Evolutionary conservation across 2,329 filamentous ascomycete species (phyloP).

Genomic region (Colletotrichum falcatum): DNA sequence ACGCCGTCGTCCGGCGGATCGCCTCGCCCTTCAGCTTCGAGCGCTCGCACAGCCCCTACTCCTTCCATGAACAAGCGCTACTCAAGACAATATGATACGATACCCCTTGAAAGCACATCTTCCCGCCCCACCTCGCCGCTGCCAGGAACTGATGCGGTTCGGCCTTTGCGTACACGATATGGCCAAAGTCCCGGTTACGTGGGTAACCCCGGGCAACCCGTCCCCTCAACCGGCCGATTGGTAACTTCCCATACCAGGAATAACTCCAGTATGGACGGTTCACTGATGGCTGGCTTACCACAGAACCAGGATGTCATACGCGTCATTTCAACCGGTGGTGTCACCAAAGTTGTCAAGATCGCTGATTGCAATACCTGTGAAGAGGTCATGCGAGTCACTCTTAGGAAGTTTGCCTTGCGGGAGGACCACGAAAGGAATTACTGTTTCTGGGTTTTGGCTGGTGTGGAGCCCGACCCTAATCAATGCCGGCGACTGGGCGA

Average conservation of each 20-base stretch:
- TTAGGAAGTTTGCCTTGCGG: slow-evolving; percentile 88
- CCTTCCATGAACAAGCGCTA: slow-evolving; percentile 70
- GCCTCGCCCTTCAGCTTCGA: slow-evolving; percentile 70
- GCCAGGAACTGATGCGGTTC: slow-evolving; percentile 64
- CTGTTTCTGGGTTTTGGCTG: slow-evolving; percentile 94
- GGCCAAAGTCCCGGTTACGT: slow-evolving; percentile 62
- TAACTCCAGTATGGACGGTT: slow-evolving; percentile 86
- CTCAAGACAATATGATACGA: slow-evolving; percentile 69
- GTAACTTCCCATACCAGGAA: slow-evolving; percentile 79
- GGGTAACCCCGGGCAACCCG: slow-evolving; percentile 67
- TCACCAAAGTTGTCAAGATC: slow-evolving; percentile 94
- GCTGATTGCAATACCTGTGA: slow-evolving; percentile 91
- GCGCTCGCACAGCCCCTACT: slow-evolving; percentile 52
- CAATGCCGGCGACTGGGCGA: slow-evolving; percentile 88
- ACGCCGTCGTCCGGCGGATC: slow-evolving; percentile 71
- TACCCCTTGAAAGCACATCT: slow-evolving; percentile 57
- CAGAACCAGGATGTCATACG: slow-evolving; percentile 89
- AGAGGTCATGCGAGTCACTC: slow-evolving; percentile 89
- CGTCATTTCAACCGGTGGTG: slow-evolving; percentile 91
- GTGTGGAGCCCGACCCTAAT: slow-evolving; percentile 83
- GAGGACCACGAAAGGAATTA: slow-evolving; percentile 95
- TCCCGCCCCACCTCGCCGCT: slow-evolving; percentile 80
- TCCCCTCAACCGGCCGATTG: slow-evolving; percentile 71
- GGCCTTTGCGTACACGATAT: slow-evolving; percentile 68
- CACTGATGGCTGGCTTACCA: slow-evolving; percentile 87